Evolutionary conservation across 2,329 filamentous ascomycete species (phyloP), one percentile per base, ranked within the genome.

Genomic region (Neofusicoccum sp.): DNA sequence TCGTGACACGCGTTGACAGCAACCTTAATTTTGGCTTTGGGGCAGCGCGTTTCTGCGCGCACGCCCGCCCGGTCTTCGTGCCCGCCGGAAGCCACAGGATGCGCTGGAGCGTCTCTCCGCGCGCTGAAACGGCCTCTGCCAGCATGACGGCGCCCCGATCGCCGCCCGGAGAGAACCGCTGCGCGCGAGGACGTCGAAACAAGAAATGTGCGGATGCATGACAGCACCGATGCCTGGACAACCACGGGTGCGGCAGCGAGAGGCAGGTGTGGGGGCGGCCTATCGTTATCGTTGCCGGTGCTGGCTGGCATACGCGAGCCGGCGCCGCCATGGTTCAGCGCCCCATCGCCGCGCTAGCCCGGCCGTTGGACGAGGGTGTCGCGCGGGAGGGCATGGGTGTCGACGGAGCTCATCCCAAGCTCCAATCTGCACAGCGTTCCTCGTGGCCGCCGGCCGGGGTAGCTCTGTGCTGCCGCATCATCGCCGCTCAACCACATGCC

Each of bases 11-110:
- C 64, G 44, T 37, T 62, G 62, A 50, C 56, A 58, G 58, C 52
- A 66, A 64, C 64, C 61, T 65, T 64, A 65, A 65, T 60, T 61
- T 49, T 62, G 29, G 54, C 31, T 58, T 31, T 43, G 41, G 52
- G 41, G 39, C 54, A 47, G 54, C 39, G 54, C 39, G 54, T 45
- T 58, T 44, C 41, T 58, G 54, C 54, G 45, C 45, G 54, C 54
- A 58, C 39, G 54, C 54, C 54, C 36, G 54, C 54, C 54, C 14
- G 54, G 54, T 58, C 54, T 33, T 45, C 29, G 39, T 58, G 39
- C 41, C 54, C 54, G 54, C 39, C 54, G 41, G 29, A 45, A 45
- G 54, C n/a, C 39, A 28, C 3, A 45, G 31, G 36, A 37, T 37
- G 36, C 16, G 50, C 50, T 56, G 36, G 22, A 56, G 37, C 16